Evolutionary conservation across 306 rosid species (phyloP).

Genomic region (Rosa lucieae): DNA sequence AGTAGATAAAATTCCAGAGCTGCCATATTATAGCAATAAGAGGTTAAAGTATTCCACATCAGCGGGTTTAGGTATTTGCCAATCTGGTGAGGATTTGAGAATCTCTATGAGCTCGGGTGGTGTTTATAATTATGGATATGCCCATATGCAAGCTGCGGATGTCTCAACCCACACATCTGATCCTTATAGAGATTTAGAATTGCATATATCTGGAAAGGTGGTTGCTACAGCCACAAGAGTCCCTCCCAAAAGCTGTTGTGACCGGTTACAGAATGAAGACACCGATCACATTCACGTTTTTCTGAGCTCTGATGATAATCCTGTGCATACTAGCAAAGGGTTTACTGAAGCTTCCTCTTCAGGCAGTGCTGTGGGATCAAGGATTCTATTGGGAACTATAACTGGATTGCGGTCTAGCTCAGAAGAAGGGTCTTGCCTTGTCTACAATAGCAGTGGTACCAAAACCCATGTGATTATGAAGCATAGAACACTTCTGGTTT

Average conservation of each 20-base stretch:
- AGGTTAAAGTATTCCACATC: conserved; percentile 52
- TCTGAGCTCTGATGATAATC: conserved; percentile 49
- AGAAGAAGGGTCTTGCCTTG: conserved; percentile 83
- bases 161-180: conserved; percentile 42
- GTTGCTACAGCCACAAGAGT: conserved; percentile 74
- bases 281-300: conserved; percentile 70
- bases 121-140: conserved; percentile 29
- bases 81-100: conserved; percentile 33
- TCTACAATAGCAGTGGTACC: conserved; percentile 60
- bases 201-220: conserved; percentile 76
- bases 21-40: conserved; percentile 38
- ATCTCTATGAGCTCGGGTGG: conserved; percentile 29
- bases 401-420: conserved; percentile 77
- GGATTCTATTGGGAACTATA: conserved; percentile 75
- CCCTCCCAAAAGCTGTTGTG: conserved; percentile 50
- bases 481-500: conserved; percentile 86
- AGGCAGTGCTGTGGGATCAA: conserved; percentile 40
- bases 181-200: conserved; percentile 71
- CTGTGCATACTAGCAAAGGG: conserved; percentile 28
- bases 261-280: conserved; percentile 40
- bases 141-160: conserved; percentile 28
- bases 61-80: conserved; percentile 32
- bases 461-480: conserved; percentile 87
- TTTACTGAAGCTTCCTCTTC: conserved; percentile 32
- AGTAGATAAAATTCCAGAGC: conserved; percentile 44